A percentile compares a stretch with the other conserved stretches of the same genome.
Conservation (phyloP, 2,329 filamentous ascomycete species). For the Phaeophleospora eucalypticola region DNA sequence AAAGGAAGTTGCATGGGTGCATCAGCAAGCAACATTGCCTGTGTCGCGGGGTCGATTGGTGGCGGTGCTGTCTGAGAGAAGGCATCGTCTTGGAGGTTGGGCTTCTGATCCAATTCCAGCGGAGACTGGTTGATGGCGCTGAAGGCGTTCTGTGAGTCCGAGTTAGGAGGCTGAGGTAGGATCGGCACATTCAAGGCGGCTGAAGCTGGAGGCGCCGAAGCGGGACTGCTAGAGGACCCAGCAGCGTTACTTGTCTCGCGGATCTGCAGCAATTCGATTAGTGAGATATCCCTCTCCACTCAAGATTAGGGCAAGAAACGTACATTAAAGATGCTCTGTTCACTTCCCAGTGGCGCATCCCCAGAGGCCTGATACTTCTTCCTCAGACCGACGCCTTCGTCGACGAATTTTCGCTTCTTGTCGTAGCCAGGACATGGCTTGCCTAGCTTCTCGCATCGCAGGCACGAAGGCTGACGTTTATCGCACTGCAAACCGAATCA, state of each 20-base stretch:
- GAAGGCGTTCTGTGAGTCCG: background rate
- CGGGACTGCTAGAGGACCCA: background rate
- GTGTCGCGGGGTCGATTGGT: slow-evolving; percentile 9
- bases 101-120: background rate
- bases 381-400: slow-evolving; percentile 30
- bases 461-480: slow-evolving; percentile 30
- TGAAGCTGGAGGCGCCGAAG: background rate
- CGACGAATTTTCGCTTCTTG: slow-evolving; percentile 35
- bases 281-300: background rate
- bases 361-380: slow-evolving; percentile 28
- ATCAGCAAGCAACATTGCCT: slow-evolving; percentile 15
- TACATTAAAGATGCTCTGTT: slow-evolving; percentile 7
- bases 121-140: background rate
- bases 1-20: slow-evolving; percentile 14
- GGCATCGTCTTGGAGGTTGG: background rate
- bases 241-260: background rate
- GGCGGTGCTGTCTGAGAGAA: background rate
- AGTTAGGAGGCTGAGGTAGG: background rate
- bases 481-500: slow-evolving; percentile 24
- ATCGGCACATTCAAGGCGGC: background rate
- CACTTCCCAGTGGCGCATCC: slow-evolving; percentile 11
- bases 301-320: background rate
- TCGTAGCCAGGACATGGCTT: slow-evolving; percentile 35
- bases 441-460: slow-evolving; percentile 33
- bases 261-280: slow-evolving; percentile 1